These are phyloP conservation scores for Physcia stellaris DNA, from an alignment of 495 filamentous ascomycete genomes.

Conservation along the genomic window DNA sequence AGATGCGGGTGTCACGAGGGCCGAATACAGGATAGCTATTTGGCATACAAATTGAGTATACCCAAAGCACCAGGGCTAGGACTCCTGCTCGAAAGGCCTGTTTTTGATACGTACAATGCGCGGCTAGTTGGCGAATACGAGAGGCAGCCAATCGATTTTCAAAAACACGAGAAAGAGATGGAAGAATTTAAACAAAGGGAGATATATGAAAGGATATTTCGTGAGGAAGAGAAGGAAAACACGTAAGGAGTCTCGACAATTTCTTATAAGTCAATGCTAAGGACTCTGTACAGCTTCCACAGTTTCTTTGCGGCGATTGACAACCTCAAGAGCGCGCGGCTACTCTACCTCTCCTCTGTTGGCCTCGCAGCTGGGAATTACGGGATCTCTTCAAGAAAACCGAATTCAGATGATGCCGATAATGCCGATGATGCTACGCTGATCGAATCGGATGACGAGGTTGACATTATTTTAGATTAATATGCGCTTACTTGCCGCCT, in stretches of 20 bases:
- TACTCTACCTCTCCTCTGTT: conserved; percentile 12
- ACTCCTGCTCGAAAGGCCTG: conserved; percentile 73
- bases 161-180: conserved; percentile 61
- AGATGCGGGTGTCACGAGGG: conserved; percentile 59
- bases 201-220: conserved; percentile 86
- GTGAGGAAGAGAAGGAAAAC: conserved; percentile 68
- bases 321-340: conserved; percentile 4
- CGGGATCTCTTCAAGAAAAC: too few species aligned
- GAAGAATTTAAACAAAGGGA: conserved; percentile 80
- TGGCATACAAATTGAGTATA: conserved; percentile 55
- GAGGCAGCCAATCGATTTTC: conserved; percentile 62
- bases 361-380: conserved; percentile 12
- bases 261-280: background rate
- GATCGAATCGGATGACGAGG: background rate
- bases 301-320: conserved; percentile 14
- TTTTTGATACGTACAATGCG: conserved; percentile 76
- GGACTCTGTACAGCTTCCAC: conserved; percentile 5
- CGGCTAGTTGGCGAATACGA: conserved; percentile 38
- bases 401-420: too few species aligned
- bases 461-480: background rate
- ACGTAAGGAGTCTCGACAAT: conserved; percentile 27
- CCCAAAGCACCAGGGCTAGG: conserved; percentile 88
- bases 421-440: too few species aligned
- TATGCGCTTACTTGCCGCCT: too few species aligned
- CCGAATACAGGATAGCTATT: conserved; percentile 57